phyloP scores from a whole-genome alignment of 257 asterid species.

The Nicotiana sylvestris region DNA sequence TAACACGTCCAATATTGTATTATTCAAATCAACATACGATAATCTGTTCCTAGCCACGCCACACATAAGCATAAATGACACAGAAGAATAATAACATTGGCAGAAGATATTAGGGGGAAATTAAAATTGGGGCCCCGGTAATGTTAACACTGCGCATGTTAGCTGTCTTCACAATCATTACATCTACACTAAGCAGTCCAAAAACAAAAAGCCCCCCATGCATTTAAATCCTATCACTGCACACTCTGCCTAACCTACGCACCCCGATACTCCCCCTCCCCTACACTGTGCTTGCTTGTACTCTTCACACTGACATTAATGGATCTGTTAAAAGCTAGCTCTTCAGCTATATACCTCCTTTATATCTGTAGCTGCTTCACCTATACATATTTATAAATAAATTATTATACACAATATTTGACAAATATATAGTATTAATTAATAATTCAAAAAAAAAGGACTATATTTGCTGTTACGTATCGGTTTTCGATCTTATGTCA shows the following conservation, averaged over 20 bases:
- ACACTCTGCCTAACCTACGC: constrained; percentile 53
- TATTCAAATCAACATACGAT: too few species aligned
- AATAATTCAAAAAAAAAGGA: background rate
- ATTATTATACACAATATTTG: background rate
- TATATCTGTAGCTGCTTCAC: constrained; percentile 19
- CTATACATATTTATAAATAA: constrained; percentile 18
- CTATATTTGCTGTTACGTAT: background rate
- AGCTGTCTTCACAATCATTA: constrained; percentile 56
- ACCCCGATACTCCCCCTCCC: constrained; percentile 24
- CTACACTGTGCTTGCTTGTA: constrained; percentile 11
- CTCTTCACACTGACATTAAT: constrained; percentile 35
- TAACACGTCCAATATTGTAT: too few species aligned
- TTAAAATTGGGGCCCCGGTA: background rate
- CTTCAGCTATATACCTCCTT: background rate
- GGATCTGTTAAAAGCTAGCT: constrained; percentile 43
- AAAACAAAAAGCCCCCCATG: constrained; percentile 25
- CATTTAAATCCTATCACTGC: constrained; percentile 30
- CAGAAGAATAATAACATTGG: background rate
- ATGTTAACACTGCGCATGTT: constrained; percentile 45
- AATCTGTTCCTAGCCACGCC: too few species aligned
- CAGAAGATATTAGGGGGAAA: background rate
- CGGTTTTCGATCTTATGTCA: constrained; percentile 43
- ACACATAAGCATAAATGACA: too few species aligned
- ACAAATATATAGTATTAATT: background rate
- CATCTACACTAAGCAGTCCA: background rate